phyloP scores from a whole-genome alignment of 371 early-diverging fungal species.

The Syncephalastrum monosporum region DNA sequence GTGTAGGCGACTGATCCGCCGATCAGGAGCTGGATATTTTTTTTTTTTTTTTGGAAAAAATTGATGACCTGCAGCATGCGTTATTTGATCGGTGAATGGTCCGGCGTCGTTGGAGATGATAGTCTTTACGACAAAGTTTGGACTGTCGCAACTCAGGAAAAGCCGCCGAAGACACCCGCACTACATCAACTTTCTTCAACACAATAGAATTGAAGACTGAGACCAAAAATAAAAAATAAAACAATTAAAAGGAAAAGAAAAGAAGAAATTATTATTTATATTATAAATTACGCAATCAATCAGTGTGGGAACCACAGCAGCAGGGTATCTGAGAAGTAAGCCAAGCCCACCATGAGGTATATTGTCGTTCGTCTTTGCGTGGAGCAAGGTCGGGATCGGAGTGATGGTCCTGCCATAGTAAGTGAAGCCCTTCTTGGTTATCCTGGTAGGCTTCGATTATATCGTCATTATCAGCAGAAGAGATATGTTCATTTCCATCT shows the following conservation, averaged over 20 bases:
- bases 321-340: constrained; percentile 9
- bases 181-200: no score
- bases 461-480: neutral
- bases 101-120: no score
- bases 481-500: neutral
- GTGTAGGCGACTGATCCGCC: no score
- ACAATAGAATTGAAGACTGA: no score
- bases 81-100: no score
- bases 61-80: no score
- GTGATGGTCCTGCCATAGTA: constrained; percentile 13
- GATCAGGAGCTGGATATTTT: no score
- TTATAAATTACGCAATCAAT: no score
- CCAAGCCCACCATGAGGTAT: constrained; percentile 13
- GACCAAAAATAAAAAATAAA: neutral
- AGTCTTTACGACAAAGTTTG: no score
- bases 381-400: constrained; percentile 11
- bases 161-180: no score
- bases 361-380: constrained; percentile 15
- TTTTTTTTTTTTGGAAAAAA: no score
- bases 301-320: constrained; percentile 4
- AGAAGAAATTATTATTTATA: neutral
- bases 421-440: constrained; percentile 19
- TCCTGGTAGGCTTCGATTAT: constrained; percentile 4
- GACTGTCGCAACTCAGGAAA: no score
- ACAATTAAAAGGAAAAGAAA: neutral